Evolutionary conservation across 2,329 filamentous ascomycete genomes (phyloP), one percentile per base, ranked within the genome.

Genomic region (Alternaria consortialis): DNA sequence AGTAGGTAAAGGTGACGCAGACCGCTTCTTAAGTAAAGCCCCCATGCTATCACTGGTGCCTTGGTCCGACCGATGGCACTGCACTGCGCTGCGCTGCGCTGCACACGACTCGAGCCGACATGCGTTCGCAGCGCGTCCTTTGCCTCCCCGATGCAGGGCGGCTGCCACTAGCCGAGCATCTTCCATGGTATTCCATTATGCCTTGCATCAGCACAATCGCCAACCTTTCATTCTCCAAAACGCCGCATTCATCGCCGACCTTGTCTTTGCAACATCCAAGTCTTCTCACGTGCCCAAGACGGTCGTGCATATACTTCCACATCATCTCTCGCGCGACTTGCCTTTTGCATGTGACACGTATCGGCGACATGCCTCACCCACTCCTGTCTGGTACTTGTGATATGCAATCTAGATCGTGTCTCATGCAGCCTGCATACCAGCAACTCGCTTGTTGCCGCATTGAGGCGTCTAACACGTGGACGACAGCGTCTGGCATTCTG

Each of bases 341-440:
- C 67, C 66, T 58, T 63, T 44, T 53, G 63, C 67, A 65, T 64
- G 62, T 68, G 69, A 67, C 68, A 71, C 69, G 67, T 67, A 63
- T 65, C 61, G 52, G 57, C 63, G 56, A 27, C 62, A 46, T 52
- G 51, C 55, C 56, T 53, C 53, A 42, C 53, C 47, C 48, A 36
- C 36, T 34, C 50, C 36, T 53, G 36, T 53, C 46, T 56, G 53
- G 51, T 52, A 59, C 60, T 53, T 69, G 61, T 62, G 53, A 59
- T 56, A 63, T 62, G 51, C 59, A 60, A 55, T 58, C 62, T 59
- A 62, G 62, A 63, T 56, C 23, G 58, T 53, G 58, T 58, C 44
- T 64, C 55, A 66, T 64, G 61, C 62, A 54, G 13, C 46, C 39
- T 23, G 36, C 40, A 27, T 53, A 54, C 56, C 47, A 40, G 23